Evolutionary conservation across 2,329 filamentous ascomycete species (phyloP), one percentile per base, ranked within the genome.

Genomic region (Fonsecaea nubica): DNA sequence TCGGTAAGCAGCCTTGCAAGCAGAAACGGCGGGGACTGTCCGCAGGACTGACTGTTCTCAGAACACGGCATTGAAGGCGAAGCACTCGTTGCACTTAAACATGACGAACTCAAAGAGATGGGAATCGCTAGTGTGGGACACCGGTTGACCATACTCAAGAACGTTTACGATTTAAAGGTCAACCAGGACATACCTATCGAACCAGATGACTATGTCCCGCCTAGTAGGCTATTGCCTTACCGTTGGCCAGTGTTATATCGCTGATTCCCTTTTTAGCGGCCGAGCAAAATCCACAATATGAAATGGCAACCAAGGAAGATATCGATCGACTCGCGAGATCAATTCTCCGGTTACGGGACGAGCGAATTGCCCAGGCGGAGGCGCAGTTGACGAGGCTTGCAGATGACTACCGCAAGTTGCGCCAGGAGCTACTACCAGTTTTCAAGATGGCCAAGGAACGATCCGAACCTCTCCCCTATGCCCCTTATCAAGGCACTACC

Each of bases 41-140:
- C 50, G 25, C 48, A 1, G 33, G 55, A 32, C 65, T 73, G 62
- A 69, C 58, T 56, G 7, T 35, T 60, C 48, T 18, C 77, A 95
- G 95, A 97, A 75, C 96, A 99, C 76, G 93, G 92, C 70, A 96
- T 99, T 73, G 90, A 93, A 42, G 95, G 95, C 71, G 93, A 98
- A 77, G 94, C 92, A 60, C 83, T 99, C 69, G 88, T 97, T 64
- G 92, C 92, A 48, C 82, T 99, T 70, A 90, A 91, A 70, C 95
- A 98, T 77, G 92, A 96, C 64, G 94, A 98, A 77, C 83, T 99
- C 74, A 97, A 96, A 80, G 92, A 96, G 76, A 94, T 98, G 89
- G 93, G 93, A 56, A 91, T 99, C 71, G 84, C 85, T 69, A 98
- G 94, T 80, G 92, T 97, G 56, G 95, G 95, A 48, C 95, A 99